A percentile compares a stretch with the other conserved stretches of the same genome.
Conservation (phyloP, 2,329 filamentous ascomycete genomes). For the Xylaria sp. region DNA sequence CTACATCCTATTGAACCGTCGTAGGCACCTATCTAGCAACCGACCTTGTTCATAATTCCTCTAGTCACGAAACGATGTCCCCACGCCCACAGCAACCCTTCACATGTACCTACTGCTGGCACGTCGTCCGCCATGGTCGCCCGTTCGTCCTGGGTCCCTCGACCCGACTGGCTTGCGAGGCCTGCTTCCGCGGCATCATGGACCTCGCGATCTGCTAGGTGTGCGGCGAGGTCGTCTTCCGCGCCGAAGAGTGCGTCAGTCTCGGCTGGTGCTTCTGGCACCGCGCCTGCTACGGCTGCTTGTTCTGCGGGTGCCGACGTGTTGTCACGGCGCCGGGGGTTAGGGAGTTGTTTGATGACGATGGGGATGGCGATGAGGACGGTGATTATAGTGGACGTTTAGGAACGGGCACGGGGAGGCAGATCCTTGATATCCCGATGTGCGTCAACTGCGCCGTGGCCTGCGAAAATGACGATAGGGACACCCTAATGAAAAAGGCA, state of each 20-base stretch:
- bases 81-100: conserved; percentile 48
- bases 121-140: conserved; percentile 51
- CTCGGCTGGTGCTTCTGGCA: conserved; percentile 73
- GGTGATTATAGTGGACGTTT: conserved; percentile 12
- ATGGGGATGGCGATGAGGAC: conserved; percentile 22
- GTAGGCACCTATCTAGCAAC: background rate
- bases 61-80: conserved; percentile 6
- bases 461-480: conserved; percentile 52
- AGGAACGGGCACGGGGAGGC: conserved; percentile 46
- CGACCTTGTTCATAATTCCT: background rate
- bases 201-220: conserved; percentile 68
- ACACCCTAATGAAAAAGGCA: conserved; percentile 53
- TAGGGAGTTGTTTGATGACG: conserved; percentile 50
- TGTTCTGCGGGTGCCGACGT: conserved; percentile 60
- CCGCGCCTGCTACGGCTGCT: conserved; percentile 65
- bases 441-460: conserved; percentile 60
- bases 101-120: conserved; percentile 68
- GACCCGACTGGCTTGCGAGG: conserved; percentile 60
- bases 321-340: conserved; percentile 53
- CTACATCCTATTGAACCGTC: background rate
- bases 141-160: conserved; percentile 57
- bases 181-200: conserved; percentile 61
- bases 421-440: conserved; percentile 61
- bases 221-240: conserved; percentile 65
- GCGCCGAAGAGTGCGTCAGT: conserved; percentile 66